A percentile compares a stretch with the other conserved stretches of the same genome.
These are phyloP conservation scores for Colletotrichum sp. DNA, from an alignment of 2,329 filamentous ascomycete species.

Conservation along the genomic window DNA sequence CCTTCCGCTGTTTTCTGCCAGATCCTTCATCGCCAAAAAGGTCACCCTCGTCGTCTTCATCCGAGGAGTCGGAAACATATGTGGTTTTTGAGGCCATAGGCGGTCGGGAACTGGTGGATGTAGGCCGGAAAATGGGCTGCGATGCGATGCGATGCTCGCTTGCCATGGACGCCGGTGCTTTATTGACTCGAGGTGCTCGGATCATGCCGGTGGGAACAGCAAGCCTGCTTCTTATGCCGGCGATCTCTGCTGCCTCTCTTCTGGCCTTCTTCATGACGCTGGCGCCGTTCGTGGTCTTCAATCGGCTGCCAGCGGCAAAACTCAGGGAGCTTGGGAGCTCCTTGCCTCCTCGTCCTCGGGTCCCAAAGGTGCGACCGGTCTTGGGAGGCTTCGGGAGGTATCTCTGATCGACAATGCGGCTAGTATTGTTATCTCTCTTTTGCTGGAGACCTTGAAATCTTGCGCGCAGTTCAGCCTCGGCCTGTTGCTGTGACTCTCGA, in stretches of 20 bases:
- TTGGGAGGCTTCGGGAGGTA: conserved; percentile 48
- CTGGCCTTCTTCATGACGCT: conserved; percentile 62
- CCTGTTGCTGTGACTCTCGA: conserved; percentile 61
- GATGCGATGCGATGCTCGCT: conserved; percentile 54
- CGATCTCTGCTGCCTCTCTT: conserved; percentile 61
- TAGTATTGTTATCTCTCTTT: conserved; percentile 61
- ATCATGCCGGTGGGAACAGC: conserved; percentile 37
- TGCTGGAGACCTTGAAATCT: conserved; percentile 63
- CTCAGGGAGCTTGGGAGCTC: conserved; percentile 38
- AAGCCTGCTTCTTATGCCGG: conserved; percentile 33
- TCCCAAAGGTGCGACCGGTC: conserved; percentile 31
- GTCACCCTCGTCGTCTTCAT: not conserved
- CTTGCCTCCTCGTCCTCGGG: conserved; percentile 28
- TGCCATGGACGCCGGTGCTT: conserved; percentile 59
- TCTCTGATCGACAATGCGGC: conserved; percentile 58
- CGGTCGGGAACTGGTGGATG: conserved; percentile 6
- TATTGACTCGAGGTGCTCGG: conserved; percentile 26
- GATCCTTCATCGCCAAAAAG: conserved; percentile 9
- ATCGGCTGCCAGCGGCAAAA: conserved; percentile 55
- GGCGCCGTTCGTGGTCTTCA: conserved; percentile 56
- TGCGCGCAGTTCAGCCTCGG: conserved; percentile 62
- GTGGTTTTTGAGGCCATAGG: conserved; percentile 29
- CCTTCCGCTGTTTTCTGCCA: not conserved
- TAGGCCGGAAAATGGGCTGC: conserved; percentile 37
- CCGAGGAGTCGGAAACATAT: conserved; percentile 43